phyloP scores from a whole-genome alignment of 2,329 filamentous ascomycete genomes.

The Metarhizium brunneum region DNA sequence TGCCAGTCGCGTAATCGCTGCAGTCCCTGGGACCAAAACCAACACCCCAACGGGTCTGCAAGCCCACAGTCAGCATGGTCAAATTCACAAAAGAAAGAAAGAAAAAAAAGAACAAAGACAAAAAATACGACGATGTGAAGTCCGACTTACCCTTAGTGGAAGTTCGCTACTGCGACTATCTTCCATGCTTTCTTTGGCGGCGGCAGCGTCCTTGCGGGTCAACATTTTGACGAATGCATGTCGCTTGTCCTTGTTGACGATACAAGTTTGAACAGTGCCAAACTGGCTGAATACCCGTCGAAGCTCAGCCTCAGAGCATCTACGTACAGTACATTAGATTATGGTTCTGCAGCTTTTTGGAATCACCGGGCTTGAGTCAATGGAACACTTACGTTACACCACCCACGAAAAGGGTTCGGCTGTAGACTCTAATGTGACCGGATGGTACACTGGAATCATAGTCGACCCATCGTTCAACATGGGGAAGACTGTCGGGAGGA shows the following conservation, averaged over 20 bases:
- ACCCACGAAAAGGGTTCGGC: constrained; percentile 91
- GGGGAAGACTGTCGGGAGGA: constrained; percentile 31
- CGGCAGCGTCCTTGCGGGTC: constrained; percentile 73
- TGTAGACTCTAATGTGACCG: constrained; percentile 83
- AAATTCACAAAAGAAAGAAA: not conserved
- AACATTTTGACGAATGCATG: constrained; percentile 99
- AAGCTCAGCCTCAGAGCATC: constrained; percentile 72
- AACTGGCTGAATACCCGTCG: constrained; percentile 71
- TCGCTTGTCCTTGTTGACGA: constrained; percentile 95
- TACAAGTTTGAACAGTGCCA: constrained; percentile 90
- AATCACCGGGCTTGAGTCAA: not conserved
- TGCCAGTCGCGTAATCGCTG: constrained; percentile 85
- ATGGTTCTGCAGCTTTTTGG: not conserved
- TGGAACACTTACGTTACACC: constrained; percentile 67
- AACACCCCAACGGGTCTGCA: constrained; percentile 88
- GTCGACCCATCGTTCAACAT: constrained; percentile 61
- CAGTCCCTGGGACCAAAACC: constrained; percentile 95
- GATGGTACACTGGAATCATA: constrained; percentile 65
- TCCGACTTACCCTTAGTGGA: constrained; percentile 56
- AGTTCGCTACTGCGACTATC: constrained; percentile 62
- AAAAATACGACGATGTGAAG: not conserved
- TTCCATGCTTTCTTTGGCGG: constrained; percentile 82
- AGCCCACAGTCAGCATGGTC: constrained; percentile 8
- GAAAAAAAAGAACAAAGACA: no score
- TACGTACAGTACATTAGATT: constrained; percentile 18